These are phyloP conservation scores for Casuarina equisetifolia DNA, from an alignment of 306 rosid genomes.

Conservation along the genomic window DNA sequence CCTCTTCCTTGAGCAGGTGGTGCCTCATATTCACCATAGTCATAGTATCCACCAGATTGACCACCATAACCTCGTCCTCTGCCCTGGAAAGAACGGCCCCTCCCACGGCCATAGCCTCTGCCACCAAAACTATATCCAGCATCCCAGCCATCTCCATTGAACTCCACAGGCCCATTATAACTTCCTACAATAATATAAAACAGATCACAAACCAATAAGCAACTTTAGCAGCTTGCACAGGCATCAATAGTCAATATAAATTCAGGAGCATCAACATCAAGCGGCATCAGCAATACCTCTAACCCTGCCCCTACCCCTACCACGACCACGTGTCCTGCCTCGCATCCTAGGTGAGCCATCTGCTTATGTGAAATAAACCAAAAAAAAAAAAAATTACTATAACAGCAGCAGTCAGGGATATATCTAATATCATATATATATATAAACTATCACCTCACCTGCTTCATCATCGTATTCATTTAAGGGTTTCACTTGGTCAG, in stretches of 20 bases:
- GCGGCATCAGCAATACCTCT: slow-evolving; percentile 44
- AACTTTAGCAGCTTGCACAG: slow-evolving; percentile 2
- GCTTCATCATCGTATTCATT: slow-evolving; percentile 75
- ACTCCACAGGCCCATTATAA: slow-evolving; percentile 65
- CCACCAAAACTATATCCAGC: slow-evolving; percentile 73
- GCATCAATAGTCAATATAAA: not conserved
- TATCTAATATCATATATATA: not conserved
- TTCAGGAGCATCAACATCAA: not conserved
- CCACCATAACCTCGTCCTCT: slow-evolving; percentile 64
- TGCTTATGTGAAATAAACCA: slow-evolving; percentile 35
- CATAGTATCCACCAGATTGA: slow-evolving; percentile 54
- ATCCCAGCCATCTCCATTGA: slow-evolving; percentile 76
- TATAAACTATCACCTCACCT: slow-evolving; percentile 42
- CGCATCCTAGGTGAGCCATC: slow-evolving; percentile 67
- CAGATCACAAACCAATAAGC: slow-evolving; percentile 5
- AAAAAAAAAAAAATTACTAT: not conserved
- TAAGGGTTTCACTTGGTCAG: slow-evolving; percentile 78
- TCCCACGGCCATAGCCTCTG: slow-evolving; percentile 69
- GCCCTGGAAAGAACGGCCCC: slow-evolving; percentile 58
- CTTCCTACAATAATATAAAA: slow-evolving; percentile 41
- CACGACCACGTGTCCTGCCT: slow-evolving; percentile 74
- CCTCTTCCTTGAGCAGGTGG: slow-evolving; percentile 63
- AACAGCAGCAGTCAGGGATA: slow-evolving; percentile 3
- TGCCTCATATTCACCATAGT: slow-evolving; percentile 63
- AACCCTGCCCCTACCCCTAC: slow-evolving; percentile 44